Percentiles rank a stretch among this genome's conserved stretches.
phyloP scores from a whole-genome alignment of 495 filamentous ascomycete species.

The Aspergillus cavernicola region DNA sequence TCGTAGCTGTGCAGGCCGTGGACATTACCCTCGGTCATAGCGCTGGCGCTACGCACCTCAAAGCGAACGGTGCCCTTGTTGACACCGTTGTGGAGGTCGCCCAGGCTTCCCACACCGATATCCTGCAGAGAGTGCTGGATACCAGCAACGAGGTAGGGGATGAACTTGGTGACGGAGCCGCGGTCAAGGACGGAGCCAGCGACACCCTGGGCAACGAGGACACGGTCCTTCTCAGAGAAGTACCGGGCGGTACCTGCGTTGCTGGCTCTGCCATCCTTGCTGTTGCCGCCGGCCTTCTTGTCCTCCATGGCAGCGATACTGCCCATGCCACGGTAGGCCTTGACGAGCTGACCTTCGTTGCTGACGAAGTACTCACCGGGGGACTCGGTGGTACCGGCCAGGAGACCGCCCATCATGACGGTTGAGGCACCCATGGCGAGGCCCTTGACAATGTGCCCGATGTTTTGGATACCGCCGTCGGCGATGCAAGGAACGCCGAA shows the following conservation, averaged over 20 bases:
- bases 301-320: slow-evolving; percentile 99
- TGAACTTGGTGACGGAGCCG: slow-evolving; percentile 85
- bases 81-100: slow-evolving; percentile 72
- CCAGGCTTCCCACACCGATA: slow-evolving; percentile 76
- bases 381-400: slow-evolving; percentile 96
- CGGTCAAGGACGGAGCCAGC: slow-evolving; percentile 71
- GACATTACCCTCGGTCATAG: slow-evolving; percentile 91
- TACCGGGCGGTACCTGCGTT: slow-evolving; percentile 97
- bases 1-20: slow-evolving; percentile 96
- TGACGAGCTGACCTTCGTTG: slow-evolving; percentile 93
- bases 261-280: slow-evolving; percentile 73
- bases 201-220: slow-evolving; percentile 96
- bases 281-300: slow-evolving; percentile 72
- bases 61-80: slow-evolving; percentile 78
- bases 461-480: slow-evolving; percentile 96
- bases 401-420: slow-evolving; percentile 98
- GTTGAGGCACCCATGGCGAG: slow-evolving; percentile 90
- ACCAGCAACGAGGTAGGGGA: slow-evolving; percentile 91
- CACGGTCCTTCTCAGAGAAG: slow-evolving; percentile 92
- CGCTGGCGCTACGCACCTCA: slow-evolving; percentile 89
- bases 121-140: slow-evolving; percentile 97
- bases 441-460: slow-evolving; percentile 98
- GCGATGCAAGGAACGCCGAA: slow-evolving; percentile 99
- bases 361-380: slow-evolving; percentile 96
- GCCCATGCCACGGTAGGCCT: slow-evolving; percentile 98